phyloP scores from a whole-genome alignment of 148 eudicot species.

The Bassia scoparia region DNA sequence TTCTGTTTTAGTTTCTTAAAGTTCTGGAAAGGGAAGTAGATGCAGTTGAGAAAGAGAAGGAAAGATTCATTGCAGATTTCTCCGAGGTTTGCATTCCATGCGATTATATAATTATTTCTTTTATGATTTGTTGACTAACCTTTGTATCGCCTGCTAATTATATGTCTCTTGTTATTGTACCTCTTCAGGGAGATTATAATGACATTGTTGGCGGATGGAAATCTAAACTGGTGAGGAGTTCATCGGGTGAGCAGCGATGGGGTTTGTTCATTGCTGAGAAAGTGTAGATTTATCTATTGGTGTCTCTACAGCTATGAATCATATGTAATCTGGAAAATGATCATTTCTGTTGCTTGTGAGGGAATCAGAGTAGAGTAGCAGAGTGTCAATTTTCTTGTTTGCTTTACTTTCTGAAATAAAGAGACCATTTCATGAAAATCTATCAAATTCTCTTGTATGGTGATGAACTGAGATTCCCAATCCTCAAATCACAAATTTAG shows the following conservation, averaged over 20 bases:
- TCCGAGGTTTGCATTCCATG: constrained; percentile 54
- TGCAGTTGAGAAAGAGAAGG: constrained; percentile 67
- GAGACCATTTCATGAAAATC: background rate
- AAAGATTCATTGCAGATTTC: constrained; percentile 69
- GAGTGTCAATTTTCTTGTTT: background rate
- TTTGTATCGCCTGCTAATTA: background rate
- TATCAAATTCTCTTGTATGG: background rate
- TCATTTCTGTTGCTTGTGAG: background rate
- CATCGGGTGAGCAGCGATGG: constrained; percentile 90
- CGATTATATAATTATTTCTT: background rate
- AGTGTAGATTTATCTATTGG: constrained; percentile 31
- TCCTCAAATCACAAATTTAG: background rate
- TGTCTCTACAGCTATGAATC: background rate
- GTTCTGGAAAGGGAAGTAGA: constrained; percentile 69
- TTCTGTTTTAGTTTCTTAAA: constrained; percentile 52
- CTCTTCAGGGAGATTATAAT: constrained; percentile 42
- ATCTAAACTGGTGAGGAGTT: constrained; percentile 64
- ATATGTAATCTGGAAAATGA: constrained; percentile 4
- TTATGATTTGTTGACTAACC: background rate
- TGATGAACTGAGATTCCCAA: too few relatives aligned
- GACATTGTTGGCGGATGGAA: constrained; percentile 93
- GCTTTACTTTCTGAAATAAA: background rate
- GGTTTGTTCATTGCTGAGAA: constrained; percentile 77
- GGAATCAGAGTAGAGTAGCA: background rate
- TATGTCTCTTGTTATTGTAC: background rate